Evolutionary conservation across 768 basidiomycete species (phyloP).

Genomic region (Tulasnella sp.): DNA sequence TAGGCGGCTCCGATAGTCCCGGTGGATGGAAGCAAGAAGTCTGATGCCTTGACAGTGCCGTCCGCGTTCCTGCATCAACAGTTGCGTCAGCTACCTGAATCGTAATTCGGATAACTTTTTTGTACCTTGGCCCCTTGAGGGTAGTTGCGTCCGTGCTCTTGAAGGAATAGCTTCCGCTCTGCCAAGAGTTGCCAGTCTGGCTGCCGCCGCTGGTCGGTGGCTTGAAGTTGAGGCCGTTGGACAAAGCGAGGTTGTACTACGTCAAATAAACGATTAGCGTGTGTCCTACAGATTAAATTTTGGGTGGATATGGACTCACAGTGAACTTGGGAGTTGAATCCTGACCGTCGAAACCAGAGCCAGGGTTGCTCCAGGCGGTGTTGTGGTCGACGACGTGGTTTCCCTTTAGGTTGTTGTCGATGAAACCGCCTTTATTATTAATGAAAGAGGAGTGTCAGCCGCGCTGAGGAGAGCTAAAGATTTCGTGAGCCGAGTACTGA

Average conservation of each 20-base stretch:
- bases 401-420: constrained; percentile 16
- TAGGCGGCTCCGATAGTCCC: not conserved
- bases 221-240: constrained; percentile 23
- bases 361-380: constrained; percentile 23
- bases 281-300: not conserved
- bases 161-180: constrained; percentile 16
- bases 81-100: not conserved
- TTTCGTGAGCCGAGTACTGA: not conserved
- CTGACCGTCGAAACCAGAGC: constrained; percentile 18
- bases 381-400: constrained; percentile 16
- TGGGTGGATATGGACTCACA: not conserved
- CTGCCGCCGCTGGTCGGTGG: constrained; percentile 10
- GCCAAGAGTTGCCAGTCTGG: constrained; percentile 26
- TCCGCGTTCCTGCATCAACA: not conserved
- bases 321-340: constrained; percentile 2
- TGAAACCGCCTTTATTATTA: not conserved
- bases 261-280: not conserved
- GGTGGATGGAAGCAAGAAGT: constrained; percentile 10
- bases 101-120: not conserved
- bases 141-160: constrained; percentile 3
- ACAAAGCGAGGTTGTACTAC: constrained; percentile 18
- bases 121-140: not conserved
- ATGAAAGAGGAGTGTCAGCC: not conserved
- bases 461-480: not conserved
- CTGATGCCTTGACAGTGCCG: constrained; percentile 8